These are phyloP conservation scores for Bipolaris bicolor DNA, from an alignment of 2,329 filamentous ascomycete species.

Conservation along the genomic window DNA sequence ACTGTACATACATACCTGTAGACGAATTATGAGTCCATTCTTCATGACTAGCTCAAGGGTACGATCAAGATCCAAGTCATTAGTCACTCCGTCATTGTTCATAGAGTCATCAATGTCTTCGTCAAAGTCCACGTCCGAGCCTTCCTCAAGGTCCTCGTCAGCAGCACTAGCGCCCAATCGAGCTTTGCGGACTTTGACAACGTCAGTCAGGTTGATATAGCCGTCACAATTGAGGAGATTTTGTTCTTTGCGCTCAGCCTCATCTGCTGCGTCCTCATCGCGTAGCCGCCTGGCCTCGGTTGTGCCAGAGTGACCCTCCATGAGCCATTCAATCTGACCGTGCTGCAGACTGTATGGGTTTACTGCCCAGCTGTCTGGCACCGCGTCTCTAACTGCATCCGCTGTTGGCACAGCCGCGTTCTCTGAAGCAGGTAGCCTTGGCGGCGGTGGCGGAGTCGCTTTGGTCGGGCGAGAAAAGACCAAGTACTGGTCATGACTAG, in stretches of 20 bases:
- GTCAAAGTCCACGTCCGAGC: conserved; percentile 63
- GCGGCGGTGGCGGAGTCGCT: conserved; percentile 63
- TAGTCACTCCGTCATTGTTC: conserved; percentile 60
- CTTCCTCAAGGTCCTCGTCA: conserved; percentile 59
- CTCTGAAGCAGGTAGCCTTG: conserved; percentile 55
- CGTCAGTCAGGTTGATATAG: conserved; percentile 66
- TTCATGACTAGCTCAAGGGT: conserved; percentile 67
- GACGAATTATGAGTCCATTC: conserved; percentile 66
- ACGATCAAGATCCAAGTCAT: conserved; percentile 61
- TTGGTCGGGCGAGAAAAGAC: conserved; percentile 67
- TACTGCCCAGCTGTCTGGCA: conserved; percentile 66
- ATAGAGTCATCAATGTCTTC: conserved; percentile 54
- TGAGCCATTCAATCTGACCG: conserved; percentile 63
- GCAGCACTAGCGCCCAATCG: conserved; percentile 58
- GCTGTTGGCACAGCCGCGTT: conserved; percentile 59
- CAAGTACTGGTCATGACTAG: conserved; percentile 67
- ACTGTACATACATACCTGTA: conserved; percentile 54
- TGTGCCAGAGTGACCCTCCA: conserved; percentile 50
- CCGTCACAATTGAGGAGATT: conserved; percentile 67
- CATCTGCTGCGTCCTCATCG: conserved; percentile 65
- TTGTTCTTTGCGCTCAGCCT: conserved; percentile 63
- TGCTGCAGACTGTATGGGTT: conserved; percentile 65
- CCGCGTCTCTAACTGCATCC: conserved; percentile 60
- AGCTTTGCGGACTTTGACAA: conserved; percentile 63
- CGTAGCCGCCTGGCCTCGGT: conserved; percentile 55